Evolutionary conservation across 2,329 filamentous ascomycete genomes (phyloP), one percentile per base, ranked within the genome.

Genomic region (Ophiosphaerella korrae): DNA sequence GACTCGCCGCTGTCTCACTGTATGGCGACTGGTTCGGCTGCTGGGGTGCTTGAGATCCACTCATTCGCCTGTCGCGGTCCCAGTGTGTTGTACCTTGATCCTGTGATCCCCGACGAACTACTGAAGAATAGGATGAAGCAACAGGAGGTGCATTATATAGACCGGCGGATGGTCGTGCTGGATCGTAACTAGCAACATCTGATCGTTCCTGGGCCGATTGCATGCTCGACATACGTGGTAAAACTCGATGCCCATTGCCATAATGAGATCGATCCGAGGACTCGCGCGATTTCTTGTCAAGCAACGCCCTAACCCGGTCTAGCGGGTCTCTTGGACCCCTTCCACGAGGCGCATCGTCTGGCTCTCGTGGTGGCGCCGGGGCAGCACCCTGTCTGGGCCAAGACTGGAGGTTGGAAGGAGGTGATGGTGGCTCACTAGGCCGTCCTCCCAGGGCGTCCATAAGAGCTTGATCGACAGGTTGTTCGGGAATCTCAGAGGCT

Each of bases 21-120:
- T 67, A 69, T 11, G 61, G 63, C 24, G 63, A 62, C 5, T 59
- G 54, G 16, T 50, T 43, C n/a, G 60, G 50, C 24, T 60, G 58
- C 44, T 61, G 64, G 21, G 60, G 53, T 45, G 52, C 54, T 45
- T 71, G 67, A 23, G 67, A 65, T 24, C 57, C 61, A 48, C 68
- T 71, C 34, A 57, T 44, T 9, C 64, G 65, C 40, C 67, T 66
- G 13, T 63, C 62, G 16, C 56, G 63, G 21, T 70, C 63, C 64
- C 62, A 69, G 4, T 58, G 61, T 13, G 60, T 52, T 42, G 56
- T 29, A 23, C 57, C 48, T 43, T 63, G 64, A 38, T 70, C 67
- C 16, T 66, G 55, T 12, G 67, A 68, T 18, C 33, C 58, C 33
- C 63, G 67, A 31, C 63, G 67, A 39, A 57, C 51, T 5, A 53